These are phyloP conservation scores for Setaria italica DNA, from an alignment of 202 grass and related monocot genomes.

Conservation along the genomic window DNA sequence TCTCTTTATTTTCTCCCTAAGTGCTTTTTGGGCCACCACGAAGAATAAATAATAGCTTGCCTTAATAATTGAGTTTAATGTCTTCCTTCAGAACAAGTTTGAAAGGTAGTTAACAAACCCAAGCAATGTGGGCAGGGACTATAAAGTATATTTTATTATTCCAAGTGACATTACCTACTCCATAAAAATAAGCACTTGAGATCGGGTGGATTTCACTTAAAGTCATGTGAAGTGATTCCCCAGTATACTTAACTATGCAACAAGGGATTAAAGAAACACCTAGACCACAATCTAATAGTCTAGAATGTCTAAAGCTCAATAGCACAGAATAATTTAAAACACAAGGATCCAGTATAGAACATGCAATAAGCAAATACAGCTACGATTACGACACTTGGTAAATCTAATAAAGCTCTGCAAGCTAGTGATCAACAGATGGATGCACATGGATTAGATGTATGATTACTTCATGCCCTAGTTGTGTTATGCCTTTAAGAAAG, in stretches of 20 bases:
- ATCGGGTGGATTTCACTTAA: slow-evolving; percentile 99
- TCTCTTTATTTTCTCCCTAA: slow-evolving; percentile 60
- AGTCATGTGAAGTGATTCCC: slow-evolving; percentile 95
- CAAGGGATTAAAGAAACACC: slow-evolving; percentile 69
- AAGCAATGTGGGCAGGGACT: slow-evolving; percentile 75
- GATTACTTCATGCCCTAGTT: slow-evolving; percentile 58
- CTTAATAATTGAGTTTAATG: slow-evolving; percentile 93
- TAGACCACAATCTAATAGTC: slow-evolving; percentile 66
- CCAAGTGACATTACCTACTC: slow-evolving; percentile 94
- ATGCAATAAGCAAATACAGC: slow-evolving; percentile 53
- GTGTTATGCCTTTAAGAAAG: slow-evolving; percentile 61
- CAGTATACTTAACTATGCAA: slow-evolving; percentile 63
- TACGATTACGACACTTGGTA: slow-evolving; percentile 51
- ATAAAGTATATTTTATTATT: slow-evolving; percentile 63
- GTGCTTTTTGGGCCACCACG: slow-evolving; percentile 67
- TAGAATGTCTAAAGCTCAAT: slow-evolving; percentile 74
- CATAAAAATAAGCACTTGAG: slow-evolving; percentile 76
- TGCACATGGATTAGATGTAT: slow-evolving; percentile 65
- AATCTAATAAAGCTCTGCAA: slow-evolving; percentile 40
- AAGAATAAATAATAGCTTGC: slow-evolving; percentile 49
- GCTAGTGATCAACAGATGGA: slow-evolving; percentile 61
- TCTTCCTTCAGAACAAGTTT: slow-evolving; percentile 75
- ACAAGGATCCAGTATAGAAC: slow-evolving; percentile 43
- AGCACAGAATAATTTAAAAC: slow-evolving; percentile 39
- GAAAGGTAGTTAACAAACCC: slow-evolving; percentile 76